A percentile compares a stretch with the other conserved stretches of the same genome.
phyloP scores from a whole-genome alignment of 106 monocot species.

The Amphibolis antarctica region DNA sequence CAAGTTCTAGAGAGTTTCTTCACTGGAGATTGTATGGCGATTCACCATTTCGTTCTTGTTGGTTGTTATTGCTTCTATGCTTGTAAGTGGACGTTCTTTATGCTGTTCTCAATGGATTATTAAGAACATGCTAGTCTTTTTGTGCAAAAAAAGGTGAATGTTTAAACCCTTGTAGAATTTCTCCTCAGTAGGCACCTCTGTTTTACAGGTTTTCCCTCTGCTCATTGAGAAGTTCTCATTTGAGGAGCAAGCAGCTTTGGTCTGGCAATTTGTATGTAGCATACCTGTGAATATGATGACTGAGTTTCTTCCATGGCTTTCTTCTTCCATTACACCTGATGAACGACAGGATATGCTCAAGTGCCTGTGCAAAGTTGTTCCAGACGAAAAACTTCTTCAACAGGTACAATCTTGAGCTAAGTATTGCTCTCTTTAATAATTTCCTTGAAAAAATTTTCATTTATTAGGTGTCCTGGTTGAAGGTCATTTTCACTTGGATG shows the following conservation, averaged over 20 bases:
- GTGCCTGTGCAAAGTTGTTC: conserved; percentile 75
- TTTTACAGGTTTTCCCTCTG: conserved; percentile 76
- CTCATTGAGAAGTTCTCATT: conserved; percentile 89
- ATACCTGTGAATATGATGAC: conserved; percentile 95
- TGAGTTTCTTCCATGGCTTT: conserved; percentile 88
- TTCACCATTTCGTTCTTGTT: too few relatives aligned
- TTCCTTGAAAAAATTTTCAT: background rate
- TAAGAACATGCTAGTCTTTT: too few relatives aligned
- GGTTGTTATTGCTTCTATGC: too few relatives aligned
- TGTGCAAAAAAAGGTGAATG: too few relatives aligned
- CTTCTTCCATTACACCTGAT: conserved; percentile 66
- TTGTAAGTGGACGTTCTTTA: too few relatives aligned
- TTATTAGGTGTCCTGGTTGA: conserved; percentile 9
- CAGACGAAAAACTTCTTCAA: conserved; percentile 86
- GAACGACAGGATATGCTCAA: conserved; percentile 72
- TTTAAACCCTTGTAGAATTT: too few relatives aligned
- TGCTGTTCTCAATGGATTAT: too few relatives aligned
- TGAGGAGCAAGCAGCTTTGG: conserved; percentile 86
- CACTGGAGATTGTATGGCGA: too few relatives aligned
- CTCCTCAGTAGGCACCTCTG: background rate
- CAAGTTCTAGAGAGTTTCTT: too few relatives aligned
- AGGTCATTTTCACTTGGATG: conserved; percentile 97
- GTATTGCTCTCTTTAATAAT: background rate
- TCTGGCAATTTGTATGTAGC: conserved; percentile 95
- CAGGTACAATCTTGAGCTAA: conserved; percentile 29